phyloP scores from a whole-genome alignment of 371 early-diverging fungal species.

The Mycotypha africana region DNA sequence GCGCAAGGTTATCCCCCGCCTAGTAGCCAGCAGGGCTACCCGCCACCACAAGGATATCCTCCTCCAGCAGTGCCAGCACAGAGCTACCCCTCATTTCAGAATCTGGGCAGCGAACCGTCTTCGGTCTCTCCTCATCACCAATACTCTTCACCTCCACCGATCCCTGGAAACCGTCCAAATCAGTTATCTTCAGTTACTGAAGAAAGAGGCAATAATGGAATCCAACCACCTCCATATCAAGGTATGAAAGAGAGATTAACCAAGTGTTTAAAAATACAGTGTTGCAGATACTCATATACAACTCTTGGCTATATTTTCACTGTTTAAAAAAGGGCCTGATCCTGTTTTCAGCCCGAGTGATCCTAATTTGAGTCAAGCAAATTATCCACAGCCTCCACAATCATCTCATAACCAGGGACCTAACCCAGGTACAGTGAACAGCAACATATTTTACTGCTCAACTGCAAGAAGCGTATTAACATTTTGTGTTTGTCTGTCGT shows the following conservation, averaged over 20 bases:
- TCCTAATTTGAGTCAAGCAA: conserved; percentile 18
- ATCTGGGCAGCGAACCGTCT: conserved; percentile 4
- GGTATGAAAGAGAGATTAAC: neutral
- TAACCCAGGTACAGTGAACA: conserved; percentile 15
- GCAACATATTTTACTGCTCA: no score
- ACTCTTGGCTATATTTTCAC: no score
- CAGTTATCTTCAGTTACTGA: neutral
- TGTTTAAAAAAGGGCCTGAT: conserved; percentile 6
- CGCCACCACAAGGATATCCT: conserved; percentile 1
- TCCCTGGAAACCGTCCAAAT: neutral
- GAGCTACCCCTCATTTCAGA: no score
- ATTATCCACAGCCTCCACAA: conserved; percentile 24
- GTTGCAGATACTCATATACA: neutral
- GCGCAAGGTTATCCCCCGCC: neutral
- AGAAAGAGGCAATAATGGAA: conserved; percentile 1
- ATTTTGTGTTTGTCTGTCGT: neutral
- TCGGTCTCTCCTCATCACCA: neutral
- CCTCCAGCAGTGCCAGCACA: no score
- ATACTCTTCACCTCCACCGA: neutral
- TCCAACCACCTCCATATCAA: conserved; percentile 13
- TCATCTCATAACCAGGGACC: conserved; percentile 13
- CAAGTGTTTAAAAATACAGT: no score
- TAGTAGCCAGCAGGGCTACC: neutral
- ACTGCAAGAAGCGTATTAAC: no score
- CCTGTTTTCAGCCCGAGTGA: conserved; percentile 19